Evolutionary conservation across 192 early-diverging fungal genomes (phyloP).

Genomic region (Backusella westeae): DNA sequence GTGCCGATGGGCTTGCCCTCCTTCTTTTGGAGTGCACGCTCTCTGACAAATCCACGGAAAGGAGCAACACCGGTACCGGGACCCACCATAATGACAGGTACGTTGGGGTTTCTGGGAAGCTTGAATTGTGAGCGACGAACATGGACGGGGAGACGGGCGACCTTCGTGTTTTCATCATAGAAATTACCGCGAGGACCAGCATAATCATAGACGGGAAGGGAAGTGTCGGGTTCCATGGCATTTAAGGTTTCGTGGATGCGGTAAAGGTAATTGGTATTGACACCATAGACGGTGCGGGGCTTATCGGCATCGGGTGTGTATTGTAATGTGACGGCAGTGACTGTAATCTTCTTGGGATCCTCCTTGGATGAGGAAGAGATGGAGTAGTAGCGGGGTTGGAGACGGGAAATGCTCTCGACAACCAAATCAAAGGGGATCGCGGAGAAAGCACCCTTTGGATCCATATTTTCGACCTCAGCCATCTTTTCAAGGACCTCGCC

Average conservation of each 20-base stretch:
- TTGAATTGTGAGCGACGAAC: slow-evolving; percentile 90
- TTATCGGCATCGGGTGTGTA: slow-evolving; percentile 59
- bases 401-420: slow-evolving; percentile 78
- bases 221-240: slow-evolving; percentile 35
- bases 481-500: slow-evolving; percentile 76
- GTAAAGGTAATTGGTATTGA: slow-evolving; percentile 87
- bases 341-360: slow-evolving; percentile 67
- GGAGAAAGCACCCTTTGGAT: slow-evolving; percentile 36
- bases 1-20: slow-evolving; percentile 72
- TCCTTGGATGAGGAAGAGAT: slow-evolving; percentile 91
- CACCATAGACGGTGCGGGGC: slow-evolving; percentile 67
- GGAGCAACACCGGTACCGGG: slow-evolving; percentile 99
- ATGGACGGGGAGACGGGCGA: slow-evolving; percentile 73
- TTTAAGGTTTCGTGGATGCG: slow-evolving; percentile 56
- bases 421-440: slow-evolving; percentile 78
- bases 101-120: slow-evolving; percentile 73
- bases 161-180: slow-evolving; percentile 22
- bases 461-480: slow-evolving; percentile 37
- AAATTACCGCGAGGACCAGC: slow-evolving; percentile 44
- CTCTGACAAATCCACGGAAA: slow-evolving; percentile 94
- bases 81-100: slow-evolving; percentile 95
- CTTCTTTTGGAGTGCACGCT: slow-evolving; percentile 68
- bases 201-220: slow-evolving; percentile 26
- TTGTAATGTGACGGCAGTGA: slow-evolving; percentile 89
- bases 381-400: slow-evolving; percentile 92